These are phyloP conservation scores for Spathaspora boniae DNA, from an alignment of 805 yeast genomes.

Conservation along the genomic window DNA sequence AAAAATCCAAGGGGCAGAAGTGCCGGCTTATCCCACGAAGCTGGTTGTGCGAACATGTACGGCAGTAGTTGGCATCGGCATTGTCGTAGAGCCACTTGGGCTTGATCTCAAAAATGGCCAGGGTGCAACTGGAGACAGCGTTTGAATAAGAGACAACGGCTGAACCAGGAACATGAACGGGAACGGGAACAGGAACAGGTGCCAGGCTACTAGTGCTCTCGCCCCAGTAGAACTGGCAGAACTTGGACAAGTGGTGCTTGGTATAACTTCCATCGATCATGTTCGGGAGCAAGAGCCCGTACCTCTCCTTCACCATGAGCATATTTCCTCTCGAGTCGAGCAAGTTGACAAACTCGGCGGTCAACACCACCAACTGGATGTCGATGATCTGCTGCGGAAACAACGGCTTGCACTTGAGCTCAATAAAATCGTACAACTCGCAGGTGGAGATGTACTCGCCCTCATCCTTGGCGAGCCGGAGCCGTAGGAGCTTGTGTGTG, in stretches of 20 bases:
- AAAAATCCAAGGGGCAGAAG: constrained; percentile 48
- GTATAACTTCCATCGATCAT: constrained; percentile 31
- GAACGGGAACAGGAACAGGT: too few species aligned
- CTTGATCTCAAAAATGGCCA: constrained; percentile 46
- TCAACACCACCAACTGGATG: constrained; percentile 28
- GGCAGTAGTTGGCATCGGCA: constrained; percentile 41
- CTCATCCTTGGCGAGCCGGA: constrained; percentile 29
- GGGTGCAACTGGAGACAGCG: constrained; percentile 11
- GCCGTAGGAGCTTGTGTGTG: constrained; percentile 36
- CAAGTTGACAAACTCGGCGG: constrained; percentile 25
- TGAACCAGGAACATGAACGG: too few species aligned
- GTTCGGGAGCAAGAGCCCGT: constrained; percentile 43
- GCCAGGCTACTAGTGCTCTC: too few species aligned
- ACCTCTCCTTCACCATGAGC: constrained; percentile 37
- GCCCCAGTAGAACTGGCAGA: constrained; percentile 27
- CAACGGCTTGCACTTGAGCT: constrained; percentile 27
- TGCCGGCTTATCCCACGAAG: constrained; percentile 28
- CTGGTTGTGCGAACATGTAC: constrained; percentile 55
- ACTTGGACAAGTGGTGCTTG: constrained; percentile 26
- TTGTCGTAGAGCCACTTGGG: constrained; percentile 61
- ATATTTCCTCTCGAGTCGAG: constrained; percentile 23
- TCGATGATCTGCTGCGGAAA: constrained; percentile 30
- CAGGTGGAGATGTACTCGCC: constrained; percentile 35
- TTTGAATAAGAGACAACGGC: too few species aligned
- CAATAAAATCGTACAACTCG: constrained; percentile 40